These are phyloP conservation scores for Persicaria tinctoria DNA, from an alignment of 148 eudicot genomes.

Conservation along the genomic window DNA sequence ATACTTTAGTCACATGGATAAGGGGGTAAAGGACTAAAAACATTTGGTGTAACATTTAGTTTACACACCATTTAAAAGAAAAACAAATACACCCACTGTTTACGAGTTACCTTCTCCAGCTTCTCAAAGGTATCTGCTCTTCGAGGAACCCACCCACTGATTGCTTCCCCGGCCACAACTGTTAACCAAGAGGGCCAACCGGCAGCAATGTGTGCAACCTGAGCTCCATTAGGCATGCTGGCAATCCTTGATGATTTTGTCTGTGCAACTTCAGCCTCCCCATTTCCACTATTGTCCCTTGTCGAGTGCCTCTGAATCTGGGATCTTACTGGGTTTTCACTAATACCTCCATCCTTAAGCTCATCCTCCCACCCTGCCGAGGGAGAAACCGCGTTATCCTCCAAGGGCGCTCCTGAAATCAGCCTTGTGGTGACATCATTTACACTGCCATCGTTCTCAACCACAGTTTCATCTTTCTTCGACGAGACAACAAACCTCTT, in stretches of 20 bases:
- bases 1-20: neutral
- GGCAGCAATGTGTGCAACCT: neutral
- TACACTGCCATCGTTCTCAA: constrained; percentile 25
- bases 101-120: constrained; percentile 6
- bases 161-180: constrained; percentile 13
- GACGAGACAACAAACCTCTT: constrained; percentile 26
- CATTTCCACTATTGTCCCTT: constrained; percentile 16
- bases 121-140: constrained; percentile 12
- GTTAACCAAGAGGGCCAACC: constrained; percentile 12
- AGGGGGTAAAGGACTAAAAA: neutral
- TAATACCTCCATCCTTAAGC: constrained; percentile 21
- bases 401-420: constrained; percentile 22
- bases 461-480: constrained; percentile 28
- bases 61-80: neutral
- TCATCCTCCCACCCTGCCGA: constrained; percentile 36
- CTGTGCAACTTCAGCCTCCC: constrained; percentile 15
- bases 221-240: constrained; percentile 8
- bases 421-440: constrained; percentile 48
- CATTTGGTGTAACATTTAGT: neutral
- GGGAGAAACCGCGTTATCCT: neutral
- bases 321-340: constrained; percentile 21
- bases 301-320: constrained; percentile 19
- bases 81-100: neutral
- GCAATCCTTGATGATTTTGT: constrained; percentile 32
- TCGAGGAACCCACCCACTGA: constrained; percentile 11